Evolutionary conservation across 2,329 filamentous ascomycete genomes (phyloP).

Genomic region (Pleoardoris graminearum): DNA sequence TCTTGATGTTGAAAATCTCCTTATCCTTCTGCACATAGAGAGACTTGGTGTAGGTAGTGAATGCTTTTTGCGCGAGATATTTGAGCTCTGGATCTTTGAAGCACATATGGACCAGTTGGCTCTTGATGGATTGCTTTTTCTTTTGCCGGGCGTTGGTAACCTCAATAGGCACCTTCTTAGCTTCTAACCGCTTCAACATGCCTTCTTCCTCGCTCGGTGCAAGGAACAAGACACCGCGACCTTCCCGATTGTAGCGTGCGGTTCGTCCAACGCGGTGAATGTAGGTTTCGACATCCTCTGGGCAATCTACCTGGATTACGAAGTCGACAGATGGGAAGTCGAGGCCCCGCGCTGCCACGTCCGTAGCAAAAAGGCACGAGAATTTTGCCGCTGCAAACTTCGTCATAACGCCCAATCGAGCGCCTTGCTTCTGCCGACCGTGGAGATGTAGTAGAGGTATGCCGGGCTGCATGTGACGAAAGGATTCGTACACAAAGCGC

Average conservation of each 20-base stretch:
- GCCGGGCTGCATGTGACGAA: conserved; percentile 91
- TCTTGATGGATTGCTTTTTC: conserved; percentile 84
- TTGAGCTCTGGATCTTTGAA: conserved; percentile 94
- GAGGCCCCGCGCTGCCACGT: conserved; percentile 89
- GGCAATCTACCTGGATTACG: conserved; percentile 98
- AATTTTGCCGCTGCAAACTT: conserved; percentile 80
- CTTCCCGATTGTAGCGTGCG: conserved; percentile 87
- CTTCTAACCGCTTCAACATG: conserved; percentile 83
- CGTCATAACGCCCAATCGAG: conserved; percentile 82
- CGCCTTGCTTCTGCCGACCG: conserved; percentile 89
- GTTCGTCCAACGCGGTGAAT: conserved; percentile 95
- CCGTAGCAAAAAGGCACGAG: conserved; percentile 90
- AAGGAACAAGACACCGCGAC: conserved; percentile 85
- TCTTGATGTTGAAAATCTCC: conserved; percentile 82
- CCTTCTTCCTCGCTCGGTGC: conserved; percentile 89
- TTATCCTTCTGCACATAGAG: conserved; percentile 89
- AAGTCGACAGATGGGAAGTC: conserved; percentile 98
- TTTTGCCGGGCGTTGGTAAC: conserved; percentile 84
- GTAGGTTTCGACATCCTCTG: conserved; percentile 95
- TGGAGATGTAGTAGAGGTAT: conserved; percentile 91
- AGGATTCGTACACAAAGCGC: conserved; percentile 90
- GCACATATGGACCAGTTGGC: conserved; percentile 89
- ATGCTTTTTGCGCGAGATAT: conserved; percentile 94
- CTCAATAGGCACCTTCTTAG: conserved; percentile 87
- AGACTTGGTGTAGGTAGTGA: conserved; percentile 85